Evolutionary conservation across 495 filamentous ascomycete genomes (phyloP), one percentile per base, ranked within the genome.

Genomic region (Tuber calosporum): DNA sequence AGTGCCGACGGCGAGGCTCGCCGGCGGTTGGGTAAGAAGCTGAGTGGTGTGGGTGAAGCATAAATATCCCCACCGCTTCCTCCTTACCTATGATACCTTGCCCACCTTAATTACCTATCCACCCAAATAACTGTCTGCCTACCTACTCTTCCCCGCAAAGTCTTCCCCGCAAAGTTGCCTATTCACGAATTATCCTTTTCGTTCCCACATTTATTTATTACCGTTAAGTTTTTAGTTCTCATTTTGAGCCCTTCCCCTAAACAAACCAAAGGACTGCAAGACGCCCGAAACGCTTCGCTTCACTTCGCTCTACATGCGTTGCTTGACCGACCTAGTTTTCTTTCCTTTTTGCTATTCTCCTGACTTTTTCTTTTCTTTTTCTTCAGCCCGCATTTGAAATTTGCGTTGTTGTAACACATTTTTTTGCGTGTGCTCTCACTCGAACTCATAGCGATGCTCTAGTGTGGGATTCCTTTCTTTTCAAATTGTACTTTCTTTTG

Each of bases 21-120:
- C 11, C 62, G 37, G 22, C 68, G 75, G n/a, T 53, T 72, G 69
- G 74, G 77, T 68, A 79, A 74, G 76, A 79, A 79, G 77, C 39
- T 79, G 71, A 78, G 69, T 53, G 75, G 71, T 36, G 77, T 79
- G 62, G 77, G 77, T 0, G 77, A 79, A 67, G 76, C 76, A 37
- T 78, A 78, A 62, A 34, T 62, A 17, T 1, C 13, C 53, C 53
- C 53, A 62, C 26, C 3, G 53, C 53, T 26, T 30, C 53, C 53
- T 30, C 26, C n/a, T 15, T 13, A 17, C 26, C 53, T 62, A 62
- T 26, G n/a, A 62, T 34, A 62, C 26, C 53, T 62, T 62, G 13
- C 53, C 53, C 53, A 34, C 26, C 4, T 34, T 62, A 19, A 62
- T 34, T 62, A 30, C 53, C 53, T 34, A 34, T 19, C 53, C 26